Conservation (phyloP, 371 early-diverging fungal genomes). For the Funneliformis caledonium region DNA sequence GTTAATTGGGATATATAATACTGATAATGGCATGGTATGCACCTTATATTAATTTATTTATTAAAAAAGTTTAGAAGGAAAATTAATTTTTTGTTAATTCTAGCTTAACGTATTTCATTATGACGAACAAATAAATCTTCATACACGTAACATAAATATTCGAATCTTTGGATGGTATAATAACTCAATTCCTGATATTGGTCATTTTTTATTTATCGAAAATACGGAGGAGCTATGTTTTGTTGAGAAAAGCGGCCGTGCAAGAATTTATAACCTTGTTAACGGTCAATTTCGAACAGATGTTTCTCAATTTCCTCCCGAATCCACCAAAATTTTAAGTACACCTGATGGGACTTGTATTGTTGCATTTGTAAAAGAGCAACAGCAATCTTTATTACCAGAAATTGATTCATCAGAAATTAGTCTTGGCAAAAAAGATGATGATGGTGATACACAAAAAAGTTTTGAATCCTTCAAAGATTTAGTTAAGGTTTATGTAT, state of each 20-base stretch:
- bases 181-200: conserved; percentile 1
- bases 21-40: conserved; percentile 13
- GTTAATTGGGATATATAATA: conserved; percentile 26
- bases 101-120: conserved; percentile 28
- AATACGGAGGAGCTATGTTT: conserved; percentile 34
- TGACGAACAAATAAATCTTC: conserved; percentile 24
- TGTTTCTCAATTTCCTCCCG: conserved; percentile 14
- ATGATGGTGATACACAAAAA: background rate
- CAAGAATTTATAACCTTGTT: conserved; percentile 19
- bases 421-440: too few relatives aligned
- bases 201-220: conserved; percentile 34
- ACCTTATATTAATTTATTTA: background rate
- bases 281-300: conserved; percentile 18
- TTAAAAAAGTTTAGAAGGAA: too few relatives aligned
- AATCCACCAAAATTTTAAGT: background rate
- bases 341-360: conserved; percentile 36
- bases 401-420: background rate
- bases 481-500: background rate
- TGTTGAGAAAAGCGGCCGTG: conserved; percentile 10
- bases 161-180: conserved; percentile 19
- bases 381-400: background rate
- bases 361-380: conserved; percentile 33
- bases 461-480: background rate
- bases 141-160: conserved; percentile 11
- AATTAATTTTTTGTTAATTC: background rate